Conservation (phyloP, 306 rosid genomes). For the Rosa chinensis region DNA sequence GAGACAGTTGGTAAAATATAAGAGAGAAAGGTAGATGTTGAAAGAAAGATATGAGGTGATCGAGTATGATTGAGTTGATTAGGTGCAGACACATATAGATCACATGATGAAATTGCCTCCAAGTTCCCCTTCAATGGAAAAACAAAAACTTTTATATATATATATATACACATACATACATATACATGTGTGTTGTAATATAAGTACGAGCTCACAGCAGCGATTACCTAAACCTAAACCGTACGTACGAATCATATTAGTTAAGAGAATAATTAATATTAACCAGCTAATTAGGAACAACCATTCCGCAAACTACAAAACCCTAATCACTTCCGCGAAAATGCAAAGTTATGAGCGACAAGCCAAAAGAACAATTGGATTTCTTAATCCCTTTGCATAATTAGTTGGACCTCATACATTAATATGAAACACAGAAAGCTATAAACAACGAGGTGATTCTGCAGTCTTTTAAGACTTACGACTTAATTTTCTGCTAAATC, state of each 20-base stretch:
- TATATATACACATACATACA: background rate
- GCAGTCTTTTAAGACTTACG: background rate
- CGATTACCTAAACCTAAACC: background rate
- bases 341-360: background rate
- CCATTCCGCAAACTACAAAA: background rate
- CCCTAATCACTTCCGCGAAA: background rate
- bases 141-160: too few species aligned
- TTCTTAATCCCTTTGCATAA: background rate
- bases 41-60: slow-evolving; percentile 4
- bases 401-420: background rate
- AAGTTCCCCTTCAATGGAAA: background rate
- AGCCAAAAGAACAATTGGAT: background rate
- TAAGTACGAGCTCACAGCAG: background rate
- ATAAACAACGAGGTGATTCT: background rate
- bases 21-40: slow-evolving; percentile 15
- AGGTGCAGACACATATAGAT: background rate
- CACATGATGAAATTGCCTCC: background rate
- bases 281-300: background rate
- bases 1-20: slow-evolving; percentile 1
- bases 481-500: background rate
- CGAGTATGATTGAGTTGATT: background rate
- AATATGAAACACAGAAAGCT: background rate
- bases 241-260: too few species aligned
- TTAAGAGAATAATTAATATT: background rate
- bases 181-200: too few species aligned